These are phyloP conservation scores for Pseudogymnoascus sp. DNA, from an alignment of 2,329 filamentous ascomycete species.

Conservation along the genomic window DNA sequence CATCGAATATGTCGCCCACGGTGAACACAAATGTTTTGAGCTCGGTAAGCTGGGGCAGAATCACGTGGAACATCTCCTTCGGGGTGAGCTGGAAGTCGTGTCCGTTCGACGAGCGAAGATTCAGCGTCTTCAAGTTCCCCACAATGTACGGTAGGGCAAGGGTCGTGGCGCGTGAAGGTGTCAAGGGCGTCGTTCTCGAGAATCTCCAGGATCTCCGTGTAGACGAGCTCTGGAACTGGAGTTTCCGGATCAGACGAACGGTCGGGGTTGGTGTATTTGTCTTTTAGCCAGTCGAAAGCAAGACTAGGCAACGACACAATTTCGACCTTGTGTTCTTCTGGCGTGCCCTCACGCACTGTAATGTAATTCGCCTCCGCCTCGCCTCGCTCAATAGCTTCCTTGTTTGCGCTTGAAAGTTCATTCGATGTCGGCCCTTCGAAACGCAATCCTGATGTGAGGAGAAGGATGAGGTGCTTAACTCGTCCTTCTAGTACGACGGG, in stretches of 20 bases:
- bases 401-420: not conserved
- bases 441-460: not conserved
- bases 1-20: not conserved
- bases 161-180: not conserved
- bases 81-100: not conserved
- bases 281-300: not conserved
- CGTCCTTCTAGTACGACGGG: not conserved
- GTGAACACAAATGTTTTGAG: not conserved
- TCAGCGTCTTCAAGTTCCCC: not conserved
- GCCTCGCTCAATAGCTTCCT: not conserved
- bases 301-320: not conserved
- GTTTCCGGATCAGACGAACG: not conserved
- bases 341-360: not conserved
- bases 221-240: not conserved
- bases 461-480: not conserved
- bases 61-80: not conserved
- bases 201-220: not conserved
- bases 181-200: not conserved
- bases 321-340: not conserved
- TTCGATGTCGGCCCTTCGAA: not conserved
- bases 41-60: not conserved
- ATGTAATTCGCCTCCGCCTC: not conserved
- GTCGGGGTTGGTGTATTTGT: not conserved
- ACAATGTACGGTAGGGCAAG: not conserved
- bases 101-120: not conserved